Base-by-base conservation (phyloP, 495 filamentous ascomycete species). In the Penicilliopsis zonata region DNA sequence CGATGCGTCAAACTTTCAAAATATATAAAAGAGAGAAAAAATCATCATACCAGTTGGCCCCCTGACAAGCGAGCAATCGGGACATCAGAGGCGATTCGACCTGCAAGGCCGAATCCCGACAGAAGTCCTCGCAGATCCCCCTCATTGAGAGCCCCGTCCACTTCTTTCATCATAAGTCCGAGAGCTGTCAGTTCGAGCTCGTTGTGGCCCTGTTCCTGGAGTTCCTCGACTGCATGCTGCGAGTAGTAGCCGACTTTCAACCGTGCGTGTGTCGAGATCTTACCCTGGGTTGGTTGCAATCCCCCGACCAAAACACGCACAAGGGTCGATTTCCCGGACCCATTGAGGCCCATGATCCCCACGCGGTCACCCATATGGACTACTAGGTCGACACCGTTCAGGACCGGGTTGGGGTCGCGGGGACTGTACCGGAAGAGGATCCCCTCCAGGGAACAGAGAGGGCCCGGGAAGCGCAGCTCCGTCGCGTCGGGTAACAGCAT, bases 311-410 rank as follows among this genome's bases (percentile, higher is more conserved):
- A 53, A 0, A 82, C 50, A 13, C 61, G 63, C 34, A 83, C 57
- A 7, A 86, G 55, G 0, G 80, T 86, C 0, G 78, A 77, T 47
- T 85, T 86, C 13, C 81, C 81, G 9, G 69, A 69, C 9, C 80
- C 81, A 52, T 85, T 86, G 3, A 82, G 59, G 1, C 81, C 81
- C 25, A 82, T 55, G 31, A 90, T 68, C 1, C 78, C 82, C 20
- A 86, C 65, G 5, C 83, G 69, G 36, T 82, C 78, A 22, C 78
- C 76, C 41, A 69, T 63, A 44, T 75, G 68, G 23, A 88, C 62
- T 0, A 74, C 70, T 17, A 92, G 53, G 30, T 64, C 69, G 10
- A 86, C 48, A 21, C 73, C 70, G 18, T 70, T 56, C 7, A 87
- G 49, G 8, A 69, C 51, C 9, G 47, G 33, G n/a, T n/a, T n/a